These are phyloP conservation scores for Glycine soja DNA, from an alignment of 306 rosid species.

Conservation along the genomic window DNA sequence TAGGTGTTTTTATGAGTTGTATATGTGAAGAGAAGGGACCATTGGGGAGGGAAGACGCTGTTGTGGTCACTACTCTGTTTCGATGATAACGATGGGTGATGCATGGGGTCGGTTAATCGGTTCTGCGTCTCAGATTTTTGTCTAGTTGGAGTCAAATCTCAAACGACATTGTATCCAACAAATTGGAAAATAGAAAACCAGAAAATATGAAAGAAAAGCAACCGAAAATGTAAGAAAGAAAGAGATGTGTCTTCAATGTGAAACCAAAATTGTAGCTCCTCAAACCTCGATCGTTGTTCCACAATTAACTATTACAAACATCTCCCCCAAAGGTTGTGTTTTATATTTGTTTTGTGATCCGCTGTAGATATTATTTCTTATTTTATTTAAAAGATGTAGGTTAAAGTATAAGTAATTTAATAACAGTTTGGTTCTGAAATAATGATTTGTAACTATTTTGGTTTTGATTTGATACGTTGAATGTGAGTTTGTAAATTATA, in stretches of 20 bases:
- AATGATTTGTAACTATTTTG: not conserved
- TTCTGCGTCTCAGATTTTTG: conserved; percentile 39
- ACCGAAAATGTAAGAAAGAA: not conserved
- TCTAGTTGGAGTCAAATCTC: conserved; percentile 22
- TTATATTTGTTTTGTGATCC: not conserved
- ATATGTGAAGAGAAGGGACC: conserved; percentile 41
- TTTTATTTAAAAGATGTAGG: not conserved
- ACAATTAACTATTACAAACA: not conserved
- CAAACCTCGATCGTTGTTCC: not conserved
- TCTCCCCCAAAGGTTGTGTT: not conserved
- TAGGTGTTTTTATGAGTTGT: conserved; percentile 54
- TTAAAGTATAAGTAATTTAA: not conserved
- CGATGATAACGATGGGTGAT: conserved; percentile 47
- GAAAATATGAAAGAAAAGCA: not conserved
- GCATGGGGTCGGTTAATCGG: conserved; percentile 51
- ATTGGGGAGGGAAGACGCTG: conserved; percentile 14
- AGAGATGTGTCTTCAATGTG: not conserved
- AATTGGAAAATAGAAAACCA: not conserved
- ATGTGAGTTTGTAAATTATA: too few relatives aligned
- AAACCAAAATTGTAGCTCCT: conserved; percentile 28
- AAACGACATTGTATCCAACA: not conserved
- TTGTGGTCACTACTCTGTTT: conserved; percentile 31
- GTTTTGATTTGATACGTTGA: conserved; percentile 8
- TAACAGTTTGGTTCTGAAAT: not conserved
- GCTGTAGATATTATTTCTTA: not conserved